Conservation (phyloP, 805 yeast genomes). For the Kluyveromyces lactis region DNA sequence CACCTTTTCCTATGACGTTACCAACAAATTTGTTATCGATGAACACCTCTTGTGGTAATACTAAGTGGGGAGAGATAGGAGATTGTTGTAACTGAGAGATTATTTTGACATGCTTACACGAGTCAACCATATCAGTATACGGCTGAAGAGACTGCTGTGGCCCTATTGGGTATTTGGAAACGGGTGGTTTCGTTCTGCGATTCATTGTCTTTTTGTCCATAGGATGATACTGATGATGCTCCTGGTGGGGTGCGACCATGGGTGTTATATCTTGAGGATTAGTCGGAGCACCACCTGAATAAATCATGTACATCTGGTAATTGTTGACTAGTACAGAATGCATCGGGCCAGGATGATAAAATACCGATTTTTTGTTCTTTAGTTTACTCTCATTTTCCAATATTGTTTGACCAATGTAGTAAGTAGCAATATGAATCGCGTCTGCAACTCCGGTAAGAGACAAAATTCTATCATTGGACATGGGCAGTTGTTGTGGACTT, state of each 20-base stretch:
- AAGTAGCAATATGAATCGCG: slow-evolving; percentile 77
- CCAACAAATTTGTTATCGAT: slow-evolving; percentile 79
- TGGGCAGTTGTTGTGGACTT: slow-evolving; percentile 61
- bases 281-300: background rate
- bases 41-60: slow-evolving; percentile 51
- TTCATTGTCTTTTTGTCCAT: slow-evolving; percentile 12
- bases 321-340: slow-evolving; percentile 20
- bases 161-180: background rate
- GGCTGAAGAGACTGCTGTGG: background rate
- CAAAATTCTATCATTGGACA: slow-evolving; percentile 69
- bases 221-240: slow-evolving; percentile 23
- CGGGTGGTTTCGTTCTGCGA: background rate
- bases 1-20: slow-evolving; percentile 78
- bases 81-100: background rate
- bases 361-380: slow-evolving; percentile 37
- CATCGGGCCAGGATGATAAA: slow-evolving; percentile 25
- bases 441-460: slow-evolving; percentile 74
- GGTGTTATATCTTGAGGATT: background rate
- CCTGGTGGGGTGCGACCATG: slow-evolving; percentile 12
- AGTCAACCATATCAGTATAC: background rate
- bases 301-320: slow-evolving; percentile 7
- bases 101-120: background rate
- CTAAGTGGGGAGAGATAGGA: slow-evolving; percentile 1
- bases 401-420: slow-evolving; percentile 62
- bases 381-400: slow-evolving; percentile 44